Percentiles rank a stretch among this genome's conserved stretches.
These are phyloP conservation scores for Thuidium tamariscinum DNA, from an alignment of 225 moss, liverwort and hornwort genomes.

Conservation along the genomic window DNA sequence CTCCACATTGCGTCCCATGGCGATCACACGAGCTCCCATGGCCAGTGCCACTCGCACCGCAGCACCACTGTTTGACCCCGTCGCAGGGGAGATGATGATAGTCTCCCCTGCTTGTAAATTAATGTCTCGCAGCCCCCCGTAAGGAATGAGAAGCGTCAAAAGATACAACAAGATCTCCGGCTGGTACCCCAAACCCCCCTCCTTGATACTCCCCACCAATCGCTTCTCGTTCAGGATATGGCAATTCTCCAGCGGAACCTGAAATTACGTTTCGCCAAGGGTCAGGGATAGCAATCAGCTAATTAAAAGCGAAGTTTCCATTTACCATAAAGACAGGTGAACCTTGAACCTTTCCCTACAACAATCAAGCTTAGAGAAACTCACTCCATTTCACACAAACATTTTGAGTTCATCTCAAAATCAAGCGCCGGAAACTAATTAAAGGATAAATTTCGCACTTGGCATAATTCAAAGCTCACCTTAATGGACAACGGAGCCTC, in stretches of 20 bases:
- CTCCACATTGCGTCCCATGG: neutral
- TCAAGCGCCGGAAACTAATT: too few relatives aligned
- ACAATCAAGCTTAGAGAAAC: neutral
- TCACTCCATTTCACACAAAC: neutral
- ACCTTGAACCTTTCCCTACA: neutral
- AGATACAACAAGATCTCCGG: neutral
- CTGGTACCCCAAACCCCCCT: neutral
- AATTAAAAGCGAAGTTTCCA: neutral
- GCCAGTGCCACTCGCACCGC: neutral
- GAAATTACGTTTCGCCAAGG: neutral
- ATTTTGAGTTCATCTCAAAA: neutral
- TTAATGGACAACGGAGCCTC: neutral
- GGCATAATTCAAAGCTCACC: too few relatives aligned
- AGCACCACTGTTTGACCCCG: neutral
- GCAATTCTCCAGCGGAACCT: neutral
- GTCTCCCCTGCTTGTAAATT: neutral
- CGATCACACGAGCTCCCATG: neutral
- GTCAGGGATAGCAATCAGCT: neutral
- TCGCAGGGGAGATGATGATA: neutral
- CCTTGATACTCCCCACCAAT: neutral
- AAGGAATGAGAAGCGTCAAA: neutral
- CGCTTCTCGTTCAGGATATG: neutral
- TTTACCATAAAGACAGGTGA: neutral
- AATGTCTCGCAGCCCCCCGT: neutral
- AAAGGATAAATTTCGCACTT: neutral